Evolutionary conservation across 352 stramenopile genomes (phyloP).

Genomic region (Phytophthora rubi): DNA sequence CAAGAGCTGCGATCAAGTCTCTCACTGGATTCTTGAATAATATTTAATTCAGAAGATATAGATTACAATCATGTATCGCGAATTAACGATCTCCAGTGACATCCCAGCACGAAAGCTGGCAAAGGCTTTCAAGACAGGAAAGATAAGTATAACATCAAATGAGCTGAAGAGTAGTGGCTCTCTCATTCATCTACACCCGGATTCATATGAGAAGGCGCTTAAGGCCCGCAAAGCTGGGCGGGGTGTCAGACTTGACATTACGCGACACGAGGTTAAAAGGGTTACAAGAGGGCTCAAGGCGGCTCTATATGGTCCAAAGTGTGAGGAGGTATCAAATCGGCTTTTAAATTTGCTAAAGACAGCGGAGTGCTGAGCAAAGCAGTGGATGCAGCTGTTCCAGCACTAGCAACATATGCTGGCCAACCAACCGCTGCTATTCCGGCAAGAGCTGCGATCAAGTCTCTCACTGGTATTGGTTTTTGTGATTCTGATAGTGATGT

Average conservation of each 20-base stretch:
- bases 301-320: background rate
- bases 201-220: background rate
- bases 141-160: background rate
- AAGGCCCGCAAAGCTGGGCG: background rate
- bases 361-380: background rate
- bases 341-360: conserved; percentile 6
- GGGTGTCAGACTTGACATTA: too few species aligned
- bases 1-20: too few species aligned
- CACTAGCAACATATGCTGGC: background rate
- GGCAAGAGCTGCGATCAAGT: background rate
- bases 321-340: background rate
- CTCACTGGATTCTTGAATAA: too few species aligned
- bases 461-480: background rate
- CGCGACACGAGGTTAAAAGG: background rate
- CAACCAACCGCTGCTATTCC: too few species aligned
- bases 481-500: background rate
- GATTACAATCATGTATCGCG: too few species aligned
- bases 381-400: background rate
- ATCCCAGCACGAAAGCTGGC: too few species aligned
- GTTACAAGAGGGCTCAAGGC: too few species aligned
- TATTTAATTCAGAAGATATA: too few species aligned
- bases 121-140: background rate
- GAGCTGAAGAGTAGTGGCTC: background rate
- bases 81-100: too few species aligned
- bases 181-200: background rate